Evolutionary conservation across 495 filamentous ascomycete species (phyloP).

Genomic region (Lindgomyces ingoldianus): DNA sequence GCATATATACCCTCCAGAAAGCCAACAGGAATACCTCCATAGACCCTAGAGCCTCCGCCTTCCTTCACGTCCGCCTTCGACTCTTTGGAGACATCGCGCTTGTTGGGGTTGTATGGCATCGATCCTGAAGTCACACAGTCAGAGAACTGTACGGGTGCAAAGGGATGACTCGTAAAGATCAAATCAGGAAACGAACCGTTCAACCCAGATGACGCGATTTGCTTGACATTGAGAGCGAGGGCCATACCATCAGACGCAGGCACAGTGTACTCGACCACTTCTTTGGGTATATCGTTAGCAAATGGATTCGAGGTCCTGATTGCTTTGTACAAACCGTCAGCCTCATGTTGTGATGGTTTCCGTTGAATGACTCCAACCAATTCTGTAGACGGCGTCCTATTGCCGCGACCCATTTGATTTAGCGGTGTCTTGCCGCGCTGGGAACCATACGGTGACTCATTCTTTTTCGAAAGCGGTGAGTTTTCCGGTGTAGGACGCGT

Average conservation of each 20-base stretch:
- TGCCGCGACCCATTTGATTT: background rate
- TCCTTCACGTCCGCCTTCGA: too few relatives aligned
- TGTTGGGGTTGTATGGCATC: too few relatives aligned
- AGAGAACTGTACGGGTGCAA: too few relatives aligned
- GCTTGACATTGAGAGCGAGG: background rate
- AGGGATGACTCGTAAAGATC: too few relatives aligned
- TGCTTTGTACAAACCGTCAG: slow-evolving; percentile 1
- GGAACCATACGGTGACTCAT: background rate
- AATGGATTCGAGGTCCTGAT: slow-evolving; percentile 9
- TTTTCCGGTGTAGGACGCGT: background rate
- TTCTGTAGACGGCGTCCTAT: background rate
- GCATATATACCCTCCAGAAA: too few relatives aligned
- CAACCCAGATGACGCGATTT: too few relatives aligned
- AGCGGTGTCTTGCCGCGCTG: background rate
- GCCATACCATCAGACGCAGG: background rate
- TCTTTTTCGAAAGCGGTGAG: background rate
- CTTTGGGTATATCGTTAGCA: background rate
- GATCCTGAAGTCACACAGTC: too few relatives aligned
- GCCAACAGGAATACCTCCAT: background rate
- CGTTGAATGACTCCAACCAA: background rate
- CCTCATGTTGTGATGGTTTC: background rate
- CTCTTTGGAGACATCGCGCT: background rate
- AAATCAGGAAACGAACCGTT: too few relatives aligned
- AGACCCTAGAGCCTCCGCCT: too few relatives aligned
- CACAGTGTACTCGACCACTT: background rate